Percentiles rank a stretch among this genome's conserved stretches.
These are phyloP conservation scores for Rhizopogon roseolus DNA, from an alignment of 768 basidiomycete species.

Conservation along the genomic window DNA sequence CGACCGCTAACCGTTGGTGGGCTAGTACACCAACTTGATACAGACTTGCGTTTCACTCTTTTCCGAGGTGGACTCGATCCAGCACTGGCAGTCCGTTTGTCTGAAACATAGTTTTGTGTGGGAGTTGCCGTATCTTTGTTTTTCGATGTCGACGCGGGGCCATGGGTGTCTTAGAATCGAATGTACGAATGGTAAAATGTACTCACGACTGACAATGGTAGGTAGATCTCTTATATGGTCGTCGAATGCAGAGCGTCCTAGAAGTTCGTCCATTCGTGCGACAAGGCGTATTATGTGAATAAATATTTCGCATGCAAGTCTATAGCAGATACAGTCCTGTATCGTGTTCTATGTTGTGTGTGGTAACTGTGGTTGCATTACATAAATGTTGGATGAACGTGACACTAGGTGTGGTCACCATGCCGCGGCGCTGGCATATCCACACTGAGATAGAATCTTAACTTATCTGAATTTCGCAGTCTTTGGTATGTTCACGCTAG, in stretches of 20 bases:
- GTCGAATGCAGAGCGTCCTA: neutral
- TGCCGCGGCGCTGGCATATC: too few relatives aligned
- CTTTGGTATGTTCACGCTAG: too few relatives aligned
- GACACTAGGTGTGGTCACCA: too few relatives aligned
- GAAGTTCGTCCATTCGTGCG: neutral
- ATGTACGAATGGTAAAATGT: neutral
- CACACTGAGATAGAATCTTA: too few relatives aligned
- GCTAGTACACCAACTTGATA: too few relatives aligned
- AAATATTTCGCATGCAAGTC: too few relatives aligned
- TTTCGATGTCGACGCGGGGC: neutral
- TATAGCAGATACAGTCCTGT: too few relatives aligned
- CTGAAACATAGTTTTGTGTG: neutral
- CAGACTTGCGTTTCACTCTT: neutral
- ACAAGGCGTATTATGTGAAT: neutral
- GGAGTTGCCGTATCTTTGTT: neutral
- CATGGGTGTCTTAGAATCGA: neutral
- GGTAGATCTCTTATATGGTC: neutral
- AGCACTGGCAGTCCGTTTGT: neutral
- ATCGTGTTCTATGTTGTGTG: too few relatives aligned
- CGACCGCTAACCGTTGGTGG: neutral
- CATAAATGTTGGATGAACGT: too few relatives aligned
- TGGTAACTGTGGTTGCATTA: too few relatives aligned
- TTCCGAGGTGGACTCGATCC: neutral
- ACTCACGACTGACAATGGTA: neutral
- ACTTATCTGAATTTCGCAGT: too few relatives aligned